Evolutionary conservation across 192 early-diverging fungal genomes (phyloP).

Genomic region (Polychytrium aggregatum): DNA sequence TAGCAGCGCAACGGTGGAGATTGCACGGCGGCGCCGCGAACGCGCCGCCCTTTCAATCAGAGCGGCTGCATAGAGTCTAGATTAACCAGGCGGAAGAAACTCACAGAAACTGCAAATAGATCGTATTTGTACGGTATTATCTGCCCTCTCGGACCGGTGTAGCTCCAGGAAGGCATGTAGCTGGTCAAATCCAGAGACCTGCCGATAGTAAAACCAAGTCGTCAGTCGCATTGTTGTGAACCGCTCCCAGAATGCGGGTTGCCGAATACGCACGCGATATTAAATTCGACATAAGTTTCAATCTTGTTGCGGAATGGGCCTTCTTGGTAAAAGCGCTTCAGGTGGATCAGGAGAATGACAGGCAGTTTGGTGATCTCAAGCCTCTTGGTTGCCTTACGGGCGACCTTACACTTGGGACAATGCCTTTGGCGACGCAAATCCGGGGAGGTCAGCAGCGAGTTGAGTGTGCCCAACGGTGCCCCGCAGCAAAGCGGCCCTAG

Average conservation of each 20-base stretch:
- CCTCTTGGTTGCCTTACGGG: slow-evolving; percentile 62
- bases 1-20: too few relatives aligned
- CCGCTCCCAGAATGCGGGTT: too few relatives aligned
- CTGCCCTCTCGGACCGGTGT: slow-evolving; percentile 45
- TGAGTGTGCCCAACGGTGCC: too few relatives aligned
- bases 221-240: too few relatives aligned
- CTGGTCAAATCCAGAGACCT: slow-evolving; percentile 23
- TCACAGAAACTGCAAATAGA: slow-evolving; percentile 56
- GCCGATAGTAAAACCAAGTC: too few relatives aligned
- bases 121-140: slow-evolving; percentile 54
- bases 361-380: slow-evolving; percentile 73
- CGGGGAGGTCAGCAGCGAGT: too few relatives aligned
- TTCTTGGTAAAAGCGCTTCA: slow-evolving; percentile 88
- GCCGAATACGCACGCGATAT: slow-evolving; percentile 53
- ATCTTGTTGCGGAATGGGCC: slow-evolving; percentile 92
- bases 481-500: too few relatives aligned
- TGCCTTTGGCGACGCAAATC: too few relatives aligned
- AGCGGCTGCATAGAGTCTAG: too few relatives aligned
- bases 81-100: too few relatives aligned
- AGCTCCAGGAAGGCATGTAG: slow-evolving; percentile 7
- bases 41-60: too few relatives aligned
- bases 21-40: too few relatives aligned
- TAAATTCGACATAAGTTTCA: slow-evolving; percentile 77
- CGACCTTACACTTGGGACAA: slow-evolving; percentile 72
- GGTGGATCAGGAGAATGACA: slow-evolving; percentile 78